Evolutionary conservation across 1,139 yeast species (phyloP).

Genomic region (Tardiomyces digboiensis): DNA sequence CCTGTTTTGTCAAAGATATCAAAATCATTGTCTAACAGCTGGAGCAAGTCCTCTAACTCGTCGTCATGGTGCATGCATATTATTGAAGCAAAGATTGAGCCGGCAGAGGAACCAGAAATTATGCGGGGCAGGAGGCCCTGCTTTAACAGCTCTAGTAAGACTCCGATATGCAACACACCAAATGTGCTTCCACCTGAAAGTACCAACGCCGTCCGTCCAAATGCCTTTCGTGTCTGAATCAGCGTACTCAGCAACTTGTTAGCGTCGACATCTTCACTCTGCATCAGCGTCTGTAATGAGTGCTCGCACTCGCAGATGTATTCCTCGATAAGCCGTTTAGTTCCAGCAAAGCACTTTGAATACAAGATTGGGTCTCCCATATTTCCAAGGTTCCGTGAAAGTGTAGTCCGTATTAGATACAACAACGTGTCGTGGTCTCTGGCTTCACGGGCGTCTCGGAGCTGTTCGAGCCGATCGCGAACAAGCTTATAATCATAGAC

Average conservation of each 20-base stretch:
- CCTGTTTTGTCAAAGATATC: conserved; percentile 60
- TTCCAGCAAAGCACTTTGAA: conserved; percentile 74
- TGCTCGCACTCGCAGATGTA: conserved; percentile 69
- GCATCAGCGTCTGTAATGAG: conserved; percentile 43
- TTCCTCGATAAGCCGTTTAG: conserved; percentile 74
- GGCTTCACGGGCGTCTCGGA: conserved; percentile 47
- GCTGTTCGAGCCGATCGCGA: conserved; percentile 41
- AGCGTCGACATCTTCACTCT: conserved; percentile 36
- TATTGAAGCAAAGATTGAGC: conserved; percentile 88
- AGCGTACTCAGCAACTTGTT: conserved; percentile 64
- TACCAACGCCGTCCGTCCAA: conserved; percentile 89
- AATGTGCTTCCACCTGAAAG: conserved; percentile 94
- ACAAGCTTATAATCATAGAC: conserved; percentile 67
- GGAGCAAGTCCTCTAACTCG: conserved; percentile 44
- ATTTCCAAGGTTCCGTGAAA: conserved; percentile 81
- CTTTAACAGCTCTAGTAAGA: conserved; percentile 67
- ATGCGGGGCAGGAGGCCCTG: conserved; percentile 73
- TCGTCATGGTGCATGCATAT: conserved; percentile 73
- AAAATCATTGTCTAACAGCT: conserved; percentile 39
- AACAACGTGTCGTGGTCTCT: conserved; percentile 54
- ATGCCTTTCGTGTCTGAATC: conserved; percentile 80
- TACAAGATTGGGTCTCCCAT: conserved; percentile 79
- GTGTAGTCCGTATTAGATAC: conserved; percentile 70
- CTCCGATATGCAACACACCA: conserved; percentile 91
- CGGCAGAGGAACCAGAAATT: conserved; percentile 94